These are phyloP conservation scores for Phytopythium litorale DNA, from an alignment of 352 stramenopile genomes.

Conservation along the genomic window DNA sequence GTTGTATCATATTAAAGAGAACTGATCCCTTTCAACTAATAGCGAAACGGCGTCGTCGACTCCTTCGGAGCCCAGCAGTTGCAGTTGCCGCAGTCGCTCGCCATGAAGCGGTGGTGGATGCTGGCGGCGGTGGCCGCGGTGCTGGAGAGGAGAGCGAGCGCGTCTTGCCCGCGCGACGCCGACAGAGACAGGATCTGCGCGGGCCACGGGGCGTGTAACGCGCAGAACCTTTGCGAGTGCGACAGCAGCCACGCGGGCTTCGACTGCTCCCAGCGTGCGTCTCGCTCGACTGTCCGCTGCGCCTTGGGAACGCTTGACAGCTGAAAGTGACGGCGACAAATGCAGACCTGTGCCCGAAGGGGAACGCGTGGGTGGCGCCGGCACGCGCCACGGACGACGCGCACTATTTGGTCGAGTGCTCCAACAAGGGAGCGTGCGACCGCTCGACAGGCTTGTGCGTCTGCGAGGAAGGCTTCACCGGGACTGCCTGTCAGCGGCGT, in stretches of 20 bases:
- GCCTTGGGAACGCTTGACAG: background rate
- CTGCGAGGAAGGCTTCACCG: slow-evolving; percentile 70
- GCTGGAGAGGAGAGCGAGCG: background rate
- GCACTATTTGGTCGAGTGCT: slow-evolving; percentile 71
- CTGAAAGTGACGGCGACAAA: background rate
- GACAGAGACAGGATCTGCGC: slow-evolving; percentile 62
- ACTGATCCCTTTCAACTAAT: background rate
- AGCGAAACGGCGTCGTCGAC: background rate
- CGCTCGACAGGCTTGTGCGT: slow-evolving; percentile 39
- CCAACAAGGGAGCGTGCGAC: slow-evolving; percentile 70
- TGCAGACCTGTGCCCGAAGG: slow-evolving; percentile 41
- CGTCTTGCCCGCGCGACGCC: slow-evolving; percentile 33
- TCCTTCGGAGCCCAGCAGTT: background rate
- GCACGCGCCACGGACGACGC: slow-evolving; percentile 46
- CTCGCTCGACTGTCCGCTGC: background rate
- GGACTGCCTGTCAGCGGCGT: slow-evolving; percentile 65
- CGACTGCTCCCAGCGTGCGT: slow-evolving; percentile 60
- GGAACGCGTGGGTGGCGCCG: slow-evolving; percentile 53
- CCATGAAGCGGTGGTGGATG: background rate
- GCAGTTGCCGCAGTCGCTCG: background rate
- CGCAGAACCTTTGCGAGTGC: slow-evolving; percentile 45
- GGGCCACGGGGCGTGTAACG: slow-evolving; percentile 45
- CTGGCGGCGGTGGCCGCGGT: background rate
- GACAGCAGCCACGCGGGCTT: slow-evolving; percentile 49
- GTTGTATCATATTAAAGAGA: background rate